Conservation (phyloP, 192 early-diverging fungal species). For the Entomortierella parvispora region DNA sequence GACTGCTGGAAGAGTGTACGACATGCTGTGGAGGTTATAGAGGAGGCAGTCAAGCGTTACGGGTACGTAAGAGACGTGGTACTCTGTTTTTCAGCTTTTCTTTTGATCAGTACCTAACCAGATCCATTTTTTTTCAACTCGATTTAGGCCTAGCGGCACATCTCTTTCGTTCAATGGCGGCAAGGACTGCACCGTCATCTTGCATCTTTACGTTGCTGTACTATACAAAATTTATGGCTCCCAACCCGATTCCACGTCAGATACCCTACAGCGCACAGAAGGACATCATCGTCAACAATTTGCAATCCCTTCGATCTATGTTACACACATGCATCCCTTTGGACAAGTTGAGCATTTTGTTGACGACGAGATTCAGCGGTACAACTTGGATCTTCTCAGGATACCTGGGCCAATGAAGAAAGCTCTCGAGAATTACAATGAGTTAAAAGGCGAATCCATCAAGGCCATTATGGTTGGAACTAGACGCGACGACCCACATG, state of each 20-base stretch:
- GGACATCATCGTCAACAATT: conserved; percentile 10
- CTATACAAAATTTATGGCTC: conserved; percentile 54
- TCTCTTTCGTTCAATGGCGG: conserved; percentile 95
- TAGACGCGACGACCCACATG: conserved; percentile 77
- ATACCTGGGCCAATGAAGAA: conserved; percentile 81
- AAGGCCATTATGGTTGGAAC: conserved; percentile 88
- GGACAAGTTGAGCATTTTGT: conserved; percentile 92
- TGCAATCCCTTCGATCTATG: conserved; percentile 74
- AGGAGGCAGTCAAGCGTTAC: conserved; percentile 61
- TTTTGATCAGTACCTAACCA: no score
- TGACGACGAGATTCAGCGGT: conserved; percentile 71
- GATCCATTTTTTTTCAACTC: background rate
- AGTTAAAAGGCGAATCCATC: conserved; percentile 51
- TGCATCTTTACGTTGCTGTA: conserved; percentile 82
- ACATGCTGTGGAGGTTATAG: conserved; percentile 63
- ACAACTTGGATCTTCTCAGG: conserved; percentile 72
- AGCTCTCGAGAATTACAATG: conserved; percentile 79
- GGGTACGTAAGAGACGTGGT: conserved; percentile 66
- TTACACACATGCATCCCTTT: conserved; percentile 82
- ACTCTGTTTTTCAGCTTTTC: no score
- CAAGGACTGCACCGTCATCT: conserved; percentile 95
- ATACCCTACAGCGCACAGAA: conserved; percentile 20
- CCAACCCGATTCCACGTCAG: conserved; percentile 3
- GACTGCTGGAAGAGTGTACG: conserved; percentile 48
- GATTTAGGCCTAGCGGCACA: conserved; percentile 67